Evolutionary conservation across 2,329 filamentous ascomycete species (phyloP), one percentile per base, ranked within the genome.

Genomic region (Drechslerella stenobrocha): DNA sequence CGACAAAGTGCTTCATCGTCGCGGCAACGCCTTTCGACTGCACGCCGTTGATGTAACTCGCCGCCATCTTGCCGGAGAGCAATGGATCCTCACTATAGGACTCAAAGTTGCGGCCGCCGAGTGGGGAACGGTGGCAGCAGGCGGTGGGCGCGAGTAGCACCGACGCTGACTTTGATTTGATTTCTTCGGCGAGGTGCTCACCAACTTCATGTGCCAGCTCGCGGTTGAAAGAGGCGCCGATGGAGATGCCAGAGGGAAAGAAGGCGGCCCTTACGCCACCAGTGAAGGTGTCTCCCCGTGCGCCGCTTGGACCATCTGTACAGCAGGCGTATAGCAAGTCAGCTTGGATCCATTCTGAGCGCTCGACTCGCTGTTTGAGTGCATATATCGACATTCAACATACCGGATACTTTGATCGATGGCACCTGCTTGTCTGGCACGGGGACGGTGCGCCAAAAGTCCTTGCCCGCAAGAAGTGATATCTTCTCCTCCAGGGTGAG

Each of bases 21-120:
- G 87, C 83, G 15, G 83, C 84, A 2, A 89, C 86, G 45, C 85
- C 85, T 28, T 80, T 78, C 8, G 80, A 80, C 74, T 90, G 86
- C 1, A 89, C 77, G 20, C 87, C 83, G 46, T 77, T 80, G 44
- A 84, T 79, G 59, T 82, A 82, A 24, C 80, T 78, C 71, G 88
- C 84, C 1, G 82, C 84, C 65, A 88, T 81, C 73, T 89, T 86
- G 2, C 87, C 87, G 1, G 84, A 81, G 70, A 90, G 78, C 71
- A 82, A 86, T 0, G 81, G 77, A 70, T 90, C 87, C 74, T 90
- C 87, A 37, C 84, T 83, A 72, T 90, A 93, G 0, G 88, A 90
- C 76, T 95, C 89, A 71, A 93, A 95, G 70, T 90, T 90, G 65
- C 89, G 82, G 15, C 89, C 89, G n/a, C 89, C 89, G 0, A 93